Evolutionary conservation across 495 filamentous ascomycete genomes (phyloP), one percentile per base, ranked within the genome.

Genomic region (Rusavskia elegans): DNA sequence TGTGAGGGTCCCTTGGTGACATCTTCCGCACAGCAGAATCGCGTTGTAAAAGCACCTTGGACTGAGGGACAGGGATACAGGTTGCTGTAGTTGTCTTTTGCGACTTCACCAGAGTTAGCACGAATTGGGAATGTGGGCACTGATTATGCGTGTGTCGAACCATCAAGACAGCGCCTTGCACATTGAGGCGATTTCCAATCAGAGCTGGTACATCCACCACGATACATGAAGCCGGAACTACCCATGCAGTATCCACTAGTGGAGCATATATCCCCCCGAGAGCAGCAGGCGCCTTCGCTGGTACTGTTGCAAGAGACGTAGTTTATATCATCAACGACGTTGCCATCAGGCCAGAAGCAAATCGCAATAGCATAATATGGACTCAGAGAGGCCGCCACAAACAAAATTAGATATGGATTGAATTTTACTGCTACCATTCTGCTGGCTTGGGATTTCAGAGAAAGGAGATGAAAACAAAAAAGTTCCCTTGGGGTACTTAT

Each of bases 141-240:
- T 41, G 14, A 3, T 35, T 13, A 42, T 40, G n/a, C n/a, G n/a
- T n/a, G n/a, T n/a, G n/a, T n/a, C 9, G 16, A 23, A 49, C 45
- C 36, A 11, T 50, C 30, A 27, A 23, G n/a, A 39, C 53, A 54
- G 25, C 3, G 20, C 9, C 5, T 16, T 11, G 13, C n/a, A 37
- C 53, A 54, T 14, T 38, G 16, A n/a, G 20, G 20, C 5, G 53
- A 21, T 16, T 32, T n/a, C 53, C 45, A 54, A 16, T 32, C 42
- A 19, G 20, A 40, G 20, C 41, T 37, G 20, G 53, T 54, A 35
- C 53, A 54, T 4, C 21, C 53, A 20, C 53, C 53, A 41, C 53
- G 53, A 49, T 54, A 54, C 8, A 54, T 17, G 23, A 11, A 42
- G 2, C 53, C 53, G 21, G n/a, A 11, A 4, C 6, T 30, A 20